A percentile compares a stretch with the other conserved stretches of the same genome.
Conservation (phyloP, 2,329 filamentous ascomycete genomes). For the Exophiala alcalophila region DNA sequence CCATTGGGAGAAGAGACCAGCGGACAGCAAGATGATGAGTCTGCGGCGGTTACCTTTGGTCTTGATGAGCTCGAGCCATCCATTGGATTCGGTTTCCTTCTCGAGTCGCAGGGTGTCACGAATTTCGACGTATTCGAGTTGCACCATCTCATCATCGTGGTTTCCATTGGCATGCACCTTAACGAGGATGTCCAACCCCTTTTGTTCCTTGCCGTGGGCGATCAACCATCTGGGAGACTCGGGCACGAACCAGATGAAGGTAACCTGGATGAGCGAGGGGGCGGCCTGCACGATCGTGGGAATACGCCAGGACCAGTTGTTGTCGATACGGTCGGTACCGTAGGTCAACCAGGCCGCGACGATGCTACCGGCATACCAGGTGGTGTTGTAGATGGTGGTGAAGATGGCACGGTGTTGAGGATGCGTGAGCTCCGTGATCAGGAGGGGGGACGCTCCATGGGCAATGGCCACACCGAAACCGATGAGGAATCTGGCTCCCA, state of each 20-base stretch:
- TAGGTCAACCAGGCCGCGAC: conserved; percentile 52
- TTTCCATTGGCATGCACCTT: conserved; percentile 44
- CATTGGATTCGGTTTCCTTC: conserved; percentile 46
- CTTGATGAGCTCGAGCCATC: conserved; percentile 61
- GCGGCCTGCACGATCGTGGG: conserved; percentile 65
- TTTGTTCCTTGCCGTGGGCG: conserved; percentile 33
- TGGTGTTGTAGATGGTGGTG: conserved; percentile 54
- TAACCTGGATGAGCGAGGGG: conserved; percentile 56
- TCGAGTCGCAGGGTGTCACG: conserved; percentile 61
- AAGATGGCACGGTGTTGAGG: conserved; percentile 50
- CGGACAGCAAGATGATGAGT: conserved; percentile 44
- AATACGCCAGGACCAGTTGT: conserved; percentile 58
- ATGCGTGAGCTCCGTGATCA: conserved; percentile 48
- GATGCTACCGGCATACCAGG: conserved; percentile 53
- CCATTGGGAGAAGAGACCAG: conserved; percentile 59
- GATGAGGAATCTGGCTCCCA: conserved; percentile 60
- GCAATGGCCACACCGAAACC: conserved; percentile 59
- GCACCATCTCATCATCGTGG: conserved; percentile 50
- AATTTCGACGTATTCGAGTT: conserved; percentile 66
- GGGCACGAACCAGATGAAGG: conserved; percentile 61
- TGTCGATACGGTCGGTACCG: conserved; percentile 45
- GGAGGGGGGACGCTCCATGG: conserved; percentile 36
- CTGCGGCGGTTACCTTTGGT: conserved; percentile 55
- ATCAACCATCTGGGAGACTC: conserved; percentile 64
- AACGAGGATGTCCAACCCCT: conserved; percentile 34